Evolutionary conservation across 139 green algal genomes (phyloP), one percentile per base, ranked within the genome.

Genomic region (Auxenochlorella pyrenoidosa): DNA sequence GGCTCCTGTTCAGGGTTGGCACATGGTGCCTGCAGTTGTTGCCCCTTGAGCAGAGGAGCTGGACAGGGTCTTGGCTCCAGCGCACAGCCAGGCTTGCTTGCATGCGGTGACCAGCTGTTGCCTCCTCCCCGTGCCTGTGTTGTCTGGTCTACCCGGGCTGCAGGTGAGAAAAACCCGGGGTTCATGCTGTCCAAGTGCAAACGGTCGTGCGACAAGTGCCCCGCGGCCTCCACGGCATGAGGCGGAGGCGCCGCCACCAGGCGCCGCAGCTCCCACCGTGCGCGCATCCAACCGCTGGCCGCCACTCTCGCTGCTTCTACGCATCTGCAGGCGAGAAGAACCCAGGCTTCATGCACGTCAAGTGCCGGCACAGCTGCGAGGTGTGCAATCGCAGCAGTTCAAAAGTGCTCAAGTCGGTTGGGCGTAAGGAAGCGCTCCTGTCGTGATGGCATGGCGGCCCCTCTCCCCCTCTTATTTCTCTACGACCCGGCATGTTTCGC

Each of bases 251-350:
- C 30, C n/a, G n/a, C 30, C 68, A 54, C 10, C 47, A 54, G 47
- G 47, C 47, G 47, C n/a, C 47, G 47, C 47, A 54, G 47, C 47
- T 54, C 6, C 47, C 47, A 10, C 47, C 47, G 10, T n/a, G 47
- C 47, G 47, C 47, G 47, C 47, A 54, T 54, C 47, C 47, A 54
- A 54, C 47, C 47, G 6, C 8, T 54, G 8, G n/a, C 32, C 16
- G 34, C 70, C 40, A 34, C 36, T 28, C 32, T 13, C 30, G 34
- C 70, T 76, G 70, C 70, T 71, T 71, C 30, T 71, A 28, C 75
- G 75, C 44, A 8, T 15, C 3, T 82, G 75, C 75, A 82, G 75
- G 75, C 85, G 80, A 90, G 21, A 88, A 88, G 28, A 92, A 92
- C 72, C 54, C 80, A 15, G 81, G 40, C 18, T 92, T 75, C 77